Base-by-base conservation (phyloP, 108 stramenopile species). In the Nannochloropsis gaditana region DNA sequence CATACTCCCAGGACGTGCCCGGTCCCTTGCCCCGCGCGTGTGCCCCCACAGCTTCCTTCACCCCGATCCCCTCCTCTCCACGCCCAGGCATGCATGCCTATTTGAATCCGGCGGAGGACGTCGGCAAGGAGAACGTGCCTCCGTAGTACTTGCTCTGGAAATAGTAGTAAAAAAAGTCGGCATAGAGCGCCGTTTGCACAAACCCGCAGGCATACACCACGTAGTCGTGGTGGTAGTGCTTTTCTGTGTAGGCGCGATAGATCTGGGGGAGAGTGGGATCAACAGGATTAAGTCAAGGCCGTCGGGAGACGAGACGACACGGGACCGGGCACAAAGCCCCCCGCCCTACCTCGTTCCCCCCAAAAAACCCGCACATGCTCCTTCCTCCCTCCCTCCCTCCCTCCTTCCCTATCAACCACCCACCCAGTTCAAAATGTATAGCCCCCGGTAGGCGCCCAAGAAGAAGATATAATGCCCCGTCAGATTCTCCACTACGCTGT, bases 121-220 rank as follows among this genome's bases (percentile, higher is more conserved):
- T 73, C 19, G 59, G 59, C 8, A 73, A 73, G 59, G 59, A 73
- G 59, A 73, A 73, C 4, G 59, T 73, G 59, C 59, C 59, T 4
- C 59, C 59, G 6, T 73, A n/a, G 59, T 73, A 73, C n/a, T 73
- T 73, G 59, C 59, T 73, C 59, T 73, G 59, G 19, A 79, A 42
- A 90, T 98, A 99, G 90, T 97, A 97, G 89, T 97, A 98, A 90
- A 99, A 99, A 90, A 99, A 99, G 90, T 98, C 98, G 15, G 92
- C 94, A 91, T 99, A 99, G 19, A 99, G 93, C n/a, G 94, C 86
- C 17, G 98, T 98, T 92, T 99, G 99, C 80, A 98, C 87, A 15
- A 96, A 91, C 9, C 97, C 97, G 79, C 94, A 95, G 45, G 97
- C 87, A 87, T 97, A 98, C 19, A 96, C 95, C 5, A 98, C 92